Evolutionary conservation across 257 asterid genomes (phyloP), one percentile per base, ranked within the genome.

Genomic region (Salvia splendens): DNA sequence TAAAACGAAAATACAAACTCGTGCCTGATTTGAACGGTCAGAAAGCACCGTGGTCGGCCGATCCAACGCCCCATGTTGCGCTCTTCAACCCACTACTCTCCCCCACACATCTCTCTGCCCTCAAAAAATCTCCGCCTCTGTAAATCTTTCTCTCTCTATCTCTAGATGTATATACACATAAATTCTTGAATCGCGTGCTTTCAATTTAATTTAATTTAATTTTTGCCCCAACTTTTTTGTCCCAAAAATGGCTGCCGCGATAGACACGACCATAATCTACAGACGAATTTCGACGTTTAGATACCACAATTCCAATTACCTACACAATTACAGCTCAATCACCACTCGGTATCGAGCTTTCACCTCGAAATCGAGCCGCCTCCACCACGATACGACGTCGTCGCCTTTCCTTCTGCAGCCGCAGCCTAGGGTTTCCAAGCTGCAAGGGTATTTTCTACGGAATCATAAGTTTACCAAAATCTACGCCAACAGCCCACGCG

Each of bases 401-500:
- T 79, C 20, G 20, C 20, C 20, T 17, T 17, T 17, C 20, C 20
- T 17, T 17, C 20, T 75, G 46, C 65, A 75, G 61, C 63, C 69
- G 36, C 87, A 77, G 40, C 72, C 86, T 79, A 80, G 85, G 85
- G 79, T 78, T 81, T 74, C 82, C 0, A 68, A 71, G 72, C 78
- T 51, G 59, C 82, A 69, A 51, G 84, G 78, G 0, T 75, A 58
- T 63, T 70, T 67, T 15, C 64, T 60, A 73, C 70, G 67, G 48
- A 68, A 70, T 77, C 69, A 71, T 52, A 42, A 81, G 61, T 74
- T 60, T 14, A 68, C 81, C 70, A 79, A 32, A 75, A 83, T 85
- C 71, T 79, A 83, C 61, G 85, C 94, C 12, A 83, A 88, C 5
- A 81, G 88, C 50, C 84, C 90, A 1, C 82, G 89, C 56, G 97